Evolutionary conservation across 768 basidiomycete genomes (phyloP).

Genomic region (Exsudoporus frostii): DNA sequence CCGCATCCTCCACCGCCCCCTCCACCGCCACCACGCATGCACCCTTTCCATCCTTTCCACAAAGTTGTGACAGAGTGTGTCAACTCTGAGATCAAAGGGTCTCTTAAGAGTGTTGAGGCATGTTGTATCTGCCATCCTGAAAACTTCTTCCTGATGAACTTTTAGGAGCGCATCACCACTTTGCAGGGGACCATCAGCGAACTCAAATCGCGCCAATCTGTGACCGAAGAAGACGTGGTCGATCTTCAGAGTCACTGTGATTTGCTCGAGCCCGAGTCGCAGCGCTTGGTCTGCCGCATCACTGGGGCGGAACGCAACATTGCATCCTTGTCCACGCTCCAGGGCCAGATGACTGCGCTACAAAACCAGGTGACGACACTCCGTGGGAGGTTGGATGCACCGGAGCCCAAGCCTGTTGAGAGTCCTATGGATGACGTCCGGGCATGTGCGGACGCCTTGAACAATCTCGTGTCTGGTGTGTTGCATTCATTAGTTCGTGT

Average conservation of each 20-base stretch:
- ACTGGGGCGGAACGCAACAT: slow-evolving; percentile 30
- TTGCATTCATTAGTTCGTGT: neutral
- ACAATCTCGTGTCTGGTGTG: slow-evolving; percentile 43
- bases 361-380: slow-evolving; percentile 21
- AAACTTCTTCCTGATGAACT: neutral
- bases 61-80: slow-evolving; percentile 18
- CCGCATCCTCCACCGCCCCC: slow-evolving; percentile 8
- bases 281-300: slow-evolving; percentile 28
- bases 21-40: slow-evolving; percentile 7
- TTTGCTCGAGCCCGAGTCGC: slow-evolving; percentile 35
- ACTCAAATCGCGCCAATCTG: slow-evolving; percentile 23
- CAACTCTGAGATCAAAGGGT: slow-evolving; percentile 20
- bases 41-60: slow-evolving; percentile 14
- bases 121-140: neutral
- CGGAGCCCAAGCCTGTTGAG: slow-evolving; percentile 7
- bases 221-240: slow-evolving; percentile 29
- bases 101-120: slow-evolving; percentile 24
- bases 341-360: slow-evolving; percentile 20
- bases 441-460: slow-evolving; percentile 36
- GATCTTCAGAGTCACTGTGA: slow-evolving; percentile 39
- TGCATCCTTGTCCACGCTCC: slow-evolving; percentile 28
- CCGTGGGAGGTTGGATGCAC: slow-evolving; percentile 20
- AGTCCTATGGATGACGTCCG: slow-evolving; percentile 19
- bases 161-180: slow-evolving; percentile 23
- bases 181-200: slow-evolving; percentile 21